Evolutionary conservation across 2,329 filamentous ascomycete genomes (phyloP).

Genomic region (Sarocladiaceae sp.): DNA sequence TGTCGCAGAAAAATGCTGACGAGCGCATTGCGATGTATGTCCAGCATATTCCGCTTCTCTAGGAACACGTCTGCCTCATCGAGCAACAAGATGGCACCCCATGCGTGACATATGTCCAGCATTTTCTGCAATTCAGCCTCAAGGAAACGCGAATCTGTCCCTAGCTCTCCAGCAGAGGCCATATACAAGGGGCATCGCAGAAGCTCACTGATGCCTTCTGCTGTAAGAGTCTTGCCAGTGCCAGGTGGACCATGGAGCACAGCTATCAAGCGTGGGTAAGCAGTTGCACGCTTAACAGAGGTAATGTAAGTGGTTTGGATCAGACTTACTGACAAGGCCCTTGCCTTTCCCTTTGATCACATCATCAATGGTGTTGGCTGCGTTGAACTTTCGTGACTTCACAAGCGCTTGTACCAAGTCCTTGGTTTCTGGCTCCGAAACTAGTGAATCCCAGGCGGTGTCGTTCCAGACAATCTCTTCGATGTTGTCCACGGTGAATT

Average conservation of each 20-base stretch:
- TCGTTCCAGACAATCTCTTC: slow-evolving; percentile 82
- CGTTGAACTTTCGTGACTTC: slow-evolving; percentile 78
- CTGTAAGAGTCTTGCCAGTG: slow-evolving; percentile 84
- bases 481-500: slow-evolving; percentile 77
- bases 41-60: slow-evolving; percentile 76
- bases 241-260: slow-evolving; percentile 83
- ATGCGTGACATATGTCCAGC: slow-evolving; percentile 78
- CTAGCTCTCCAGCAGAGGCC: slow-evolving; percentile 77
- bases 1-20: slow-evolving; percentile 84
- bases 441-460: slow-evolving; percentile 75
- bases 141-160: slow-evolving; percentile 69
- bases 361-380: slow-evolving; percentile 77
- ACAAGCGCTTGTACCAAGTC: slow-evolving; percentile 72
- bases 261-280: no score
- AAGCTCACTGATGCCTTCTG: slow-evolving; percentile 80
- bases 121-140: slow-evolving; percentile 79
- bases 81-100: slow-evolving; percentile 80
- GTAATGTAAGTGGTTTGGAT: no score
- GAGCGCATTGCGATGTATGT: slow-evolving; percentile 79
- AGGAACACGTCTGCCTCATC: slow-evolving; percentile 85
- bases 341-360: slow-evolving; percentile 81
- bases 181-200: slow-evolving; percentile 80
- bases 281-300: no score
- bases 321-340: slow-evolving; percentile 63
- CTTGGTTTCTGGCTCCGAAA: slow-evolving; percentile 60